These are phyloP conservation scores for Magnaporthiopsis poae DNA, from an alignment of 2,329 filamentous ascomycete species.

Conservation along the genomic window DNA sequence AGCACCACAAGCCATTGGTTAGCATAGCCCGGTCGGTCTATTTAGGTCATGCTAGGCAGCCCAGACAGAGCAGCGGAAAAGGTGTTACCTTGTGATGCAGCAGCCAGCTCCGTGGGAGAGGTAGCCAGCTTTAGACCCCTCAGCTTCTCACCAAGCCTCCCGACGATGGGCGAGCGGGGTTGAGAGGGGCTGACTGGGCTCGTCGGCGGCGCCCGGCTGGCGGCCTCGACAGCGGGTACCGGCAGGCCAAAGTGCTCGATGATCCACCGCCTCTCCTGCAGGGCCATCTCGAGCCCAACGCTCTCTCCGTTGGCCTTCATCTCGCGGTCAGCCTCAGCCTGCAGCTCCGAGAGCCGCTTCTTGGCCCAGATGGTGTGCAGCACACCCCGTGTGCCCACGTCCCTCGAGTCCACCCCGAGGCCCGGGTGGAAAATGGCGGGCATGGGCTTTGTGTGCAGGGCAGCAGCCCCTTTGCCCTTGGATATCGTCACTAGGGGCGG, in stretches of 20 bases:
- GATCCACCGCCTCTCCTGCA: conserved; percentile 79
- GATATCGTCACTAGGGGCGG: conserved; percentile 62
- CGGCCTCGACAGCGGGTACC: conserved; percentile 18
- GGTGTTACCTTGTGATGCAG: conserved; percentile 40
- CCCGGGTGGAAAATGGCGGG: conserved; percentile 78
- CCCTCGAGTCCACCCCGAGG: conserved; percentile 55
- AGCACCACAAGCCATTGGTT: conserved; percentile 10
- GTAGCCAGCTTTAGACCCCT: conserved; percentile 71
- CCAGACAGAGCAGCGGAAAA: neutral
- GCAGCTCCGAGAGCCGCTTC: conserved; percentile 63
- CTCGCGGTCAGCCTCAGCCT: conserved; percentile 67
- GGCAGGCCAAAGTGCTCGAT: conserved; percentile 65
- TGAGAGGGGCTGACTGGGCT: conserved; percentile 22
- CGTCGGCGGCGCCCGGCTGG: conserved; percentile 14
- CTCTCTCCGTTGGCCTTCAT: conserved; percentile 67
- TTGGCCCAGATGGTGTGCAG: conserved; percentile 87
- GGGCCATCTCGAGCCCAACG: conserved; percentile 72
- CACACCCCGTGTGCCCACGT: conserved; percentile 67
- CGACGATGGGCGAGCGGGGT: conserved; percentile 56
- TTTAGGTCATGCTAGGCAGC: neutral
- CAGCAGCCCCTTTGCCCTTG: conserved; percentile 22
- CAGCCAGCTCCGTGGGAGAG: conserved; percentile 52
- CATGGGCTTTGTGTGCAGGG: conserved; percentile 60
- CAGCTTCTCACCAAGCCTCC: conserved; percentile 67
- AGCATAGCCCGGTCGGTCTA: conserved; percentile 7